phyloP scores from a whole-genome alignment of 352 stramenopile genomes.

The Aphanomyces astaci region DNA sequence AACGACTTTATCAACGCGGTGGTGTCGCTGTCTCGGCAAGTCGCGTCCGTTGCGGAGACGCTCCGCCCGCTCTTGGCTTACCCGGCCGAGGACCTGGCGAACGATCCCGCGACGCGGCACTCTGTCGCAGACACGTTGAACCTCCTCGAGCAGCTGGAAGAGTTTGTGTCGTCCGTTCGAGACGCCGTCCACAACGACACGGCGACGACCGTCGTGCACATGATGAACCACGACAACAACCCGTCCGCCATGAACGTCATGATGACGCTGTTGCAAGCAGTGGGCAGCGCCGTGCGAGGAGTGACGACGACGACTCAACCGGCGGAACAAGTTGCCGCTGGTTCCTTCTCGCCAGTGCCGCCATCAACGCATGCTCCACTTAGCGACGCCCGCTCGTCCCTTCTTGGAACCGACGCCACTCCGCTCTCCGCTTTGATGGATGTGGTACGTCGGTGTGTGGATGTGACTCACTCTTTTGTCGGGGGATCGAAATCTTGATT shows the following conservation, averaged over 20 bases:
- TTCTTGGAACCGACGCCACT: not conserved
- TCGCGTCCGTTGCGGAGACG: not conserved
- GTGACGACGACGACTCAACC: too few relatives aligned
- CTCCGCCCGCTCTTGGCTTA: too few relatives aligned
- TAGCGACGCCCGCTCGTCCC: not conserved
- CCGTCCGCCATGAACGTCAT: not conserved
- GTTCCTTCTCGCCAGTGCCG: not conserved
- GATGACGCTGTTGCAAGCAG: not conserved
- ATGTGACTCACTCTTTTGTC: too few relatives aligned
- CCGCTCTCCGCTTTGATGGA: not conserved
- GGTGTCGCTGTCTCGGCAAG: not conserved
- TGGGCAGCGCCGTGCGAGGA: not conserved
- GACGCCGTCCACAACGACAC: not conserved
- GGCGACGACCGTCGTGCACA: not conserved
- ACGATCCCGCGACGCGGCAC: too few relatives aligned
- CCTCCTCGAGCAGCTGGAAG: too few relatives aligned
- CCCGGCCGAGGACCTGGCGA: too few relatives aligned
- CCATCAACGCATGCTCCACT: not conserved
- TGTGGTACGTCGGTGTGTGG: not conserved
- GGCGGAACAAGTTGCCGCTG: too few relatives aligned
- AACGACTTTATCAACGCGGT: conserved; percentile 1
- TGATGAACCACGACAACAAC: not conserved
- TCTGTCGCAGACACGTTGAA: too few relatives aligned
- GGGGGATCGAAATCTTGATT: too few relatives aligned
- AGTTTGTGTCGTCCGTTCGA: not conserved